Evolutionary conservation across 2,329 filamentous ascomycete species (phyloP).

Genomic region (Elsinoe batatas): DNA sequence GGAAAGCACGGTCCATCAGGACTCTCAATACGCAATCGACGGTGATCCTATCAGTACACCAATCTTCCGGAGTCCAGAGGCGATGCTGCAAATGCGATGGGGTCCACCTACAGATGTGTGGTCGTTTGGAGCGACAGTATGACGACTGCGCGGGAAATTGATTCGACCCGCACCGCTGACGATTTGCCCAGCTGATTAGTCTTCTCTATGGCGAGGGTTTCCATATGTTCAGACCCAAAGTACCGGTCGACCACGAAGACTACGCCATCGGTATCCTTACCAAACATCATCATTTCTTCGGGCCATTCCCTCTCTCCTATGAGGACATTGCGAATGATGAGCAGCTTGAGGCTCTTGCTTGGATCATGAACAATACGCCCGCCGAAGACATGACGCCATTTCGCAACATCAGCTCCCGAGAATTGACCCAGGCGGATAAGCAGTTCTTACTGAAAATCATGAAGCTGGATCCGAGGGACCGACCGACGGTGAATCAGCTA

Average conservation of each 20-base stretch:
- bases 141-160: no score
- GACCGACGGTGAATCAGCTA: conserved; percentile 31
- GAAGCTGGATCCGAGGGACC: conserved; percentile 35
- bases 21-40: neutral
- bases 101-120: neutral
- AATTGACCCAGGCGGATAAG: conserved; percentile 26
- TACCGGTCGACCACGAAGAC: conserved; percentile 16
- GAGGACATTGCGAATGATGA: conserved; percentile 20
- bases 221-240: neutral
- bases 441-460: conserved; percentile 35
- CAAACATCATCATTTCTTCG: conserved; percentile 22
- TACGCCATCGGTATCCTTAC: conserved; percentile 21
- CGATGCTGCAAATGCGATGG: neutral
- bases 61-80: neutral
- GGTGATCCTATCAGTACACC: neutral
- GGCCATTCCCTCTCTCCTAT: conserved; percentile 21
- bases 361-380: conserved; percentile 12
- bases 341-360: neutral
- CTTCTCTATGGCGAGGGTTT: neutral
- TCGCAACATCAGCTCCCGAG: conserved; percentile 18
- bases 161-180: no score
- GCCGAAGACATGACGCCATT: conserved; percentile 18
- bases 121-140: no score
- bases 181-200: neutral
- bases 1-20: neutral